phyloP scores from a whole-genome alignment of 257 asterid species.

The Lithospermum erythrorhizon region DNA sequence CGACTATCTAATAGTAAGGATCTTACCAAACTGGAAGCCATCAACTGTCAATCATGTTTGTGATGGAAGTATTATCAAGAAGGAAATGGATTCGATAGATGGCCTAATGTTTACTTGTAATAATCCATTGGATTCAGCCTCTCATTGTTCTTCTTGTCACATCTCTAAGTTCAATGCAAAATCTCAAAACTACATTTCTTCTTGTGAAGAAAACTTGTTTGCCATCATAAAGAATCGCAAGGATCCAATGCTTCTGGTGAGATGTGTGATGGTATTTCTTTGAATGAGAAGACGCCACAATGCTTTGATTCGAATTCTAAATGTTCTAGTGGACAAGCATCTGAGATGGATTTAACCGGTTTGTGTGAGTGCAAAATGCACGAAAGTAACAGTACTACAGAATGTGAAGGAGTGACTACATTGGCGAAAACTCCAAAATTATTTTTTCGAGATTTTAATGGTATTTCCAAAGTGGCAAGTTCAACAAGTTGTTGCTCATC shows the following conservation, averaged over 20 bases:
- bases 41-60: constrained; percentile 24
- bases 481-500: constrained; percentile 23
- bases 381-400: constrained; percentile 17
- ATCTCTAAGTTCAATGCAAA: constrained; percentile 6
- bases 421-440: constrained; percentile 15
- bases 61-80: constrained; percentile 16
- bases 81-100: constrained; percentile 13
- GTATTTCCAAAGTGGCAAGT: constrained; percentile 17
- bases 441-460: constrained; percentile 9
- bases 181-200: constrained; percentile 10
- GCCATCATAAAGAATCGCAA: constrained; percentile 22
- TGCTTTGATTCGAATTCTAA: constrained; percentile 9
- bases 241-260: constrained; percentile 31
- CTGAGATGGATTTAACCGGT: constrained; percentile 33
- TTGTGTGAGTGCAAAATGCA: constrained; percentile 23
- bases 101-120: constrained; percentile 14
- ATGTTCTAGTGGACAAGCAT: constrained; percentile 17
- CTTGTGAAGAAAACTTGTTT: constrained; percentile 15
- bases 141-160: constrained; percentile 12
- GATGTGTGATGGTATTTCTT: constrained; percentile 19
- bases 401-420: constrained; percentile 18
- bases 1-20: constrained; percentile 35
- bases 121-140: constrained; percentile 17
- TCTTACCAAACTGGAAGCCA: constrained; percentile 49
- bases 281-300: constrained; percentile 12